Base-by-base conservation (phyloP, 768 basidiomycete genomes). In the Leccinum obscurum region DNA sequence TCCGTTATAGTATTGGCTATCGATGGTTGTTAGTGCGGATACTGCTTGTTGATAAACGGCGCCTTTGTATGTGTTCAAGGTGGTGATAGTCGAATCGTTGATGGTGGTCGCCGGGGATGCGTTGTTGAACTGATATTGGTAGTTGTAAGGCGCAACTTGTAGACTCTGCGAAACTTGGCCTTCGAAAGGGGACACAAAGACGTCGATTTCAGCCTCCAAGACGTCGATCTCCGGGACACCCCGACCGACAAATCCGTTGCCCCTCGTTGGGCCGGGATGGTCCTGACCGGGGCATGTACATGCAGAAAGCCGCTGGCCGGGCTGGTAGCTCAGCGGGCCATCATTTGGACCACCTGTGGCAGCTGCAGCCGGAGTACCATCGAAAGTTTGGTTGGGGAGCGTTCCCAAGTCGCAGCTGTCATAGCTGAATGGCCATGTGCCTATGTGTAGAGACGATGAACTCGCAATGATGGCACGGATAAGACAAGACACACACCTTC, bases 211-310 rank as follows among this genome's bases (percentile, higher is more conserved):
- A 0, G 93, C 86, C 77, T 98, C 95, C 59, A 96, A 70, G 61
- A 98, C 81, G 74, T 98, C 95, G 66, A 98, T 93, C 78, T 98
- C 96, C 2, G 96, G 95, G 1, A 89, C 92, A 34, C 86, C 86
- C 55, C 95, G 85, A 20, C 87, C 87, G 15, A 76, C 77, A 30
- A 74, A 80, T 56, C 81, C 79, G 41, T 67, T 80, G 34, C 68
- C 51, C 30, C 50, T 66, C 22, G 28, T 32, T 3, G 95, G 95
- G 11, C 95, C 95, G 2, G 95, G 95, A 70, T 98, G 95, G 65
- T 93, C 92, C 30, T 85, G 84, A 13, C 85, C 86, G 0, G 88
- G 76, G 71, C 95, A 98, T 3, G 94, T 95, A 74, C 95, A 98
- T 1, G 93, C 83, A 1, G 92, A 92, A 15, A 92, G 72, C 50